Evolutionary conservation across 495 filamentous ascomycete species (phyloP).

Genomic region (Viridothelium virens): DNA sequence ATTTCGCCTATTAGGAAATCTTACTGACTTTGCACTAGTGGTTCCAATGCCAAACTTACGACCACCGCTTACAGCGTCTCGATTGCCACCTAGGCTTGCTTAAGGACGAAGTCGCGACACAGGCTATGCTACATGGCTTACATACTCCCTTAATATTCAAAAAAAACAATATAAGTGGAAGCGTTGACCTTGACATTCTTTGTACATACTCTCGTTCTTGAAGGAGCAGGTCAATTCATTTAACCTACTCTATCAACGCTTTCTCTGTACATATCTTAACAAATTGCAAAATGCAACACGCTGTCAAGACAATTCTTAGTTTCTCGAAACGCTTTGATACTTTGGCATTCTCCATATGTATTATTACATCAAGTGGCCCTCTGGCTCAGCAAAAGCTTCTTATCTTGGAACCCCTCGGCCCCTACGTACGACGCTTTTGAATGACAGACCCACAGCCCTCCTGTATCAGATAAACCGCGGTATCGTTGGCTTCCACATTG

Average conservation of each 20-base stretch:
- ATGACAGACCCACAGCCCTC: conserved; percentile 25
- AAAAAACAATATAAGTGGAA: no score
- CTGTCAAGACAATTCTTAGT: neutral
- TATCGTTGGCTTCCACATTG: conserved; percentile 44
- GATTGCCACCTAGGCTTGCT: neutral
- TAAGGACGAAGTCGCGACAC: neutral
- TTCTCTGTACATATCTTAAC: conserved; percentile 3
- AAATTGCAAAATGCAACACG: neutral
- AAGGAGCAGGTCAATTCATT: neutral
- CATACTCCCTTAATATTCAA: neutral
- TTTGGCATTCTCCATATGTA: no score
- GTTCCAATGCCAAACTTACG: conserved; percentile 1
- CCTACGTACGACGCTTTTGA: neutral
- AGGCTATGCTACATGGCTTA: neutral
- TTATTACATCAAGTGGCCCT: neutral
- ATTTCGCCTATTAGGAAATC: neutral
- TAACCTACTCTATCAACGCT: neutral
- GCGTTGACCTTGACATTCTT: no score
- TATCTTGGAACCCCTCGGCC: neutral
- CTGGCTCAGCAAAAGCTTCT: neutral
- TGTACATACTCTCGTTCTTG: neutral
- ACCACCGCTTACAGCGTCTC: conserved; percentile 1
- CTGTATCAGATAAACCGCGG: conserved; percentile 40
- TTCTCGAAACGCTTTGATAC: no score
- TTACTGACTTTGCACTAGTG: neutral